These are phyloP conservation scores for Floccularia luteovirens DNA, from an alignment of 768 basidiomycete genomes.

Conservation along the genomic window DNA sequence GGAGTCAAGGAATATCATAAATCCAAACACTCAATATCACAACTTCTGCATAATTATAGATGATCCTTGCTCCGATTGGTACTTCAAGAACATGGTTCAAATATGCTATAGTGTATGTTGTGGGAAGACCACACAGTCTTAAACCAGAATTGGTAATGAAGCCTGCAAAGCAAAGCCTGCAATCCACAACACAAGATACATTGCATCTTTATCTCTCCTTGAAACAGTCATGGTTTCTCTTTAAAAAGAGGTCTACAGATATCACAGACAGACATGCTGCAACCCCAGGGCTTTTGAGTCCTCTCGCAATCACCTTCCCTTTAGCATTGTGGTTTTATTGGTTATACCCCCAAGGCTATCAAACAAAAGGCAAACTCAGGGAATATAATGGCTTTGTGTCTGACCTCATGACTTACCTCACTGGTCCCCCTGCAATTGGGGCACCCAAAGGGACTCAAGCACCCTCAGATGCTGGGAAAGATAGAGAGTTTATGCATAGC, in stretches of 20 bases:
- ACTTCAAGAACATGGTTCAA: conserved; percentile 87
- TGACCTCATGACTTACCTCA: conserved; percentile 79
- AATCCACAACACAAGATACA: too few species aligned
- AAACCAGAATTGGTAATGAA: too few species aligned
- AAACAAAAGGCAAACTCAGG: conserved; percentile 58
- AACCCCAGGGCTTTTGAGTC: too few species aligned
- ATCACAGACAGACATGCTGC: too few species aligned
- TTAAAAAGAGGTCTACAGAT: too few species aligned
- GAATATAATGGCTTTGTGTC: conserved; percentile 77
- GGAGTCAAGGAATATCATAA: conserved; percentile 69
- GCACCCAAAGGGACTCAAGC: conserved; percentile 40
- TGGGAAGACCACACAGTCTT: too few species aligned
- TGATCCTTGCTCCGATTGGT: conserved; percentile 97
- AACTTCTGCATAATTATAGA: conserved; percentile 89
- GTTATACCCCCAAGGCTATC: conserved; percentile 73
- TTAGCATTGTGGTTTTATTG: conserved; percentile 85
- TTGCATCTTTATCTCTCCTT: too few species aligned
- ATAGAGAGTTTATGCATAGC: conserved; percentile 67
- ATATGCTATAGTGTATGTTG: conserved; percentile 91
- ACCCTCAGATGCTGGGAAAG: conserved; percentile 25
- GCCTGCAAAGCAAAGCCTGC: too few species aligned
- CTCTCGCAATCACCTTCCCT: too few species aligned
- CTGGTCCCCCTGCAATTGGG: conserved; percentile 49
- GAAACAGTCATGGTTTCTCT: too few species aligned
- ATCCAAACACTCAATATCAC: conserved; percentile 78